Evolutionary conservation across 2,329 filamentous ascomycete genomes (phyloP).

Genomic region (Hypomyces perniciosus): DNA sequence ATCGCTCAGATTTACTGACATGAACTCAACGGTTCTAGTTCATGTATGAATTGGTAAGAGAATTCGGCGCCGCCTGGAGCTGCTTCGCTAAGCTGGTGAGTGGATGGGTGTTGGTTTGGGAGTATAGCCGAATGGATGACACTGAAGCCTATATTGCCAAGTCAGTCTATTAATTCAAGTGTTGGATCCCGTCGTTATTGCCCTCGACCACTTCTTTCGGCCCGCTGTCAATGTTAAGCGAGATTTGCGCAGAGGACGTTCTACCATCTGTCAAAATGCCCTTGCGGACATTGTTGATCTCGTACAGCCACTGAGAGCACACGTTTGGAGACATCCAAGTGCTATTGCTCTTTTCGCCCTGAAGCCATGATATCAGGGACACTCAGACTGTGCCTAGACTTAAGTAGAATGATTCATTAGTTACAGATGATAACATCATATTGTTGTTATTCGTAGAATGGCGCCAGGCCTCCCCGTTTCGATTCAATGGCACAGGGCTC

Average conservation of each 20-base stretch:
- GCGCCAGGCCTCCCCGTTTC: too few species aligned
- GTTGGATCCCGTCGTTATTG: slow-evolving; percentile 27
- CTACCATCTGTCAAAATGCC: slow-evolving; percentile 38
- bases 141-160: slow-evolving; percentile 22
- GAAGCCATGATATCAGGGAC: too few species aligned
- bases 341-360: too few species aligned
- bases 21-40: slow-evolving; percentile 13
- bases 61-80: too few species aligned
- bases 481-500: too few species aligned
- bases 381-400: too few species aligned
- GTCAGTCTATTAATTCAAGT: slow-evolving; percentile 22
- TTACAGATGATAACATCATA: too few species aligned
- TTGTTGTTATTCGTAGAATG: too few species aligned
- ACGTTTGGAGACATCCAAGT: slow-evolving; percentile 21
- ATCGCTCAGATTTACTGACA: slow-evolving; percentile 22
- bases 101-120: slow-evolving; percentile 18
- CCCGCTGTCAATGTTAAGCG: slow-evolving; percentile 21
- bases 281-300: slow-evolving; percentile 33
- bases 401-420: too few species aligned
- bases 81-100: neutral
- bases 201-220: slow-evolving; percentile 26
- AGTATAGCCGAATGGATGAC: slow-evolving; percentile 27
- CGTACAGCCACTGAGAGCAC: slow-evolving; percentile 32
- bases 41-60: slow-evolving; percentile 11
- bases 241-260: slow-evolving; percentile 25